Evolutionary conservation across 2,329 filamentous ascomycete genomes (phyloP), one percentile per base, ranked within the genome.

Genomic region (Diaporthe citri): DNA sequence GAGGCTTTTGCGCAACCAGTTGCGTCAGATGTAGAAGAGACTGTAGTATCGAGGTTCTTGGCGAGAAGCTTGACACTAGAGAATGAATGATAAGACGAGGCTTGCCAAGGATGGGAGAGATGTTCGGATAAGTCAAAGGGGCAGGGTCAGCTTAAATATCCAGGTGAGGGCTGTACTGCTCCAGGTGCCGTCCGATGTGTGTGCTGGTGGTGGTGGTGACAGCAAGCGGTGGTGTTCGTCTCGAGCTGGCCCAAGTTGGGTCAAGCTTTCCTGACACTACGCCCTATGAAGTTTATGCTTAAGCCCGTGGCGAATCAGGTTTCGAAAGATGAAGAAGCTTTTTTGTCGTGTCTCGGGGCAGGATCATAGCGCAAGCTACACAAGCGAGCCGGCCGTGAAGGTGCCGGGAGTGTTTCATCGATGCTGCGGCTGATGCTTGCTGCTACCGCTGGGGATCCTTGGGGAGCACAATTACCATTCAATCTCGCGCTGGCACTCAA

Each of bases 291-390:
- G 10, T 46, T n/a, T 64, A 64, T 46, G 59, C 59, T 48, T n/a
- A 6, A 25, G 20, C 39, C 15, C 13, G 13, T 28, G 25, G 39
- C 39, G 59, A 62, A 43, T 28, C 59, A 31, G 41, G 59, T 31
- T 46, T 46, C 39, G 25, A 46, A 46, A 64, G 41, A 46, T 64
- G 59, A 64, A 46, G 39, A 64, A 64, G 59, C 59, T 64, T 64
- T 46, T 64, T 41, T 64, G 41, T 64, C 59, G 48, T 31, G 15
- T 64, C 59, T 39, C 12, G 1, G 41, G 39, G 25, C 15, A 22
- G 59, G 59, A 46, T 31, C 59, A 64, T 64, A 64, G 59, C 59
- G 59, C 17, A 46, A 64, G 17, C 59, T 41, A 3, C 8, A 8
- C 59, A 31, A 46, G 39, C 20, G 13, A 22, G 41, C 15, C 59